Conservation (phyloP, 2,329 filamentous ascomycete species). For the Chaetoscypha palmicola region DNA sequence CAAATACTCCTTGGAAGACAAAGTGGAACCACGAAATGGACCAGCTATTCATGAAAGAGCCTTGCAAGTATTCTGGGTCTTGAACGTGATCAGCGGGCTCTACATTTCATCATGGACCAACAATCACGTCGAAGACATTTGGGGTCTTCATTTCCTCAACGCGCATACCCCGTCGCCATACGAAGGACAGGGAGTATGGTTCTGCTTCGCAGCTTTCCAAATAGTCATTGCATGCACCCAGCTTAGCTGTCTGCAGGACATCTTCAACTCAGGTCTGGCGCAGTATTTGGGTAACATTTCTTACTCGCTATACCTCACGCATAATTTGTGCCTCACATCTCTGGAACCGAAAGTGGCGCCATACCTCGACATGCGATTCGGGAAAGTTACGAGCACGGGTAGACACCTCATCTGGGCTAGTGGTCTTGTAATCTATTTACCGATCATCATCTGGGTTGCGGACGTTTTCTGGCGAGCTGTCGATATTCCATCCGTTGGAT, state of each 20-base stretch:
- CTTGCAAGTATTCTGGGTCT: conserved; percentile 23
- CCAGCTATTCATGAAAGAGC: conserved; percentile 7
- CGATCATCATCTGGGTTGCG: conserved; percentile 44
- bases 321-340: conserved; percentile 42
- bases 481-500: conserved; percentile 43
- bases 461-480: conserved; percentile 54
- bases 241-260: conserved; percentile 32
- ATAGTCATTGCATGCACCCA: conserved; percentile 30
- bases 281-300: conserved; percentile 52
- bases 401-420: conserved; percentile 30
- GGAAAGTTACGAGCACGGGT: conserved; percentile 18
- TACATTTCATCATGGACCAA: conserved; percentile 30
- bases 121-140: conserved; percentile 20
- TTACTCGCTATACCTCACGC: conserved; percentile 52
- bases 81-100: conserved; percentile 23
- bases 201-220: conserved; percentile 27
- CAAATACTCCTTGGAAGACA: conserved; percentile 15
- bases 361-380: conserved; percentile 15
- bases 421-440: conserved; percentile 36
- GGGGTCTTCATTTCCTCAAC: conserved; percentile 18
- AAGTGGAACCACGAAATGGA: neutral
- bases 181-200: conserved; percentile 26
- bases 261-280: conserved; percentile 41
- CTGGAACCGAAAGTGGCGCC: conserved; percentile 24
- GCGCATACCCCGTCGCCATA: conserved; percentile 25